Evolutionary conservation across 345 rosid species (phyloP).

Genomic region (Limnanthes douglasii): DNA sequence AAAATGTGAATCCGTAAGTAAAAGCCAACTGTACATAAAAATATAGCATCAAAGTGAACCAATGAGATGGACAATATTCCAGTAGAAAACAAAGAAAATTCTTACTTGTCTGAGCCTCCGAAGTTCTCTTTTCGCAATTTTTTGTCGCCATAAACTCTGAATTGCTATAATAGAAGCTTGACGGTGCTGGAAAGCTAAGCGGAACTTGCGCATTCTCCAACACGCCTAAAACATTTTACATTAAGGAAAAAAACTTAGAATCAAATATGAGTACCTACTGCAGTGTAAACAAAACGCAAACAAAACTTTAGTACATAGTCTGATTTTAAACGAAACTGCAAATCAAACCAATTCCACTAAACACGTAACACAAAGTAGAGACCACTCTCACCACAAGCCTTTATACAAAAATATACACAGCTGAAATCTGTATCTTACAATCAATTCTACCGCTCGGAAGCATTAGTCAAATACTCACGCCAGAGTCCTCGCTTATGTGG

Average conservation of each 20-base stretch:
- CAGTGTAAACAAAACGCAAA: neutral
- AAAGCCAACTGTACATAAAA: neutral
- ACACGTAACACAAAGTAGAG: no score
- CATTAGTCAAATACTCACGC: no score
- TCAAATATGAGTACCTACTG: neutral
- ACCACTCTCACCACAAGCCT: no score
- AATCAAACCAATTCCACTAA: no score
- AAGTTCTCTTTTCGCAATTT: constrained; percentile 69
- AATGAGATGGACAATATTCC: no score
- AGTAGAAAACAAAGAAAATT: constrained; percentile 6
- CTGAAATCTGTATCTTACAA: no score
- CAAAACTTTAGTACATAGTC: neutral
- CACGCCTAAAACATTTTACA: constrained; percentile 29
- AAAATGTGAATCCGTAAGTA: constrained; percentile 9
- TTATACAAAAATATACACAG: no score
- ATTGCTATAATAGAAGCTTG: constrained; percentile 57
- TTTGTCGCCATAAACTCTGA: constrained; percentile 86
- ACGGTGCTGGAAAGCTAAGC: constrained; percentile 35
- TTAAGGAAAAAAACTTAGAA: neutral
- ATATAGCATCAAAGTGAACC: neutral
- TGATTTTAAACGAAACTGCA: neutral
- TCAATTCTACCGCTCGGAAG: no score
- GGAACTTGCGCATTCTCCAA: constrained; percentile 71
- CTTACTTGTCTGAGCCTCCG: constrained; percentile 63
- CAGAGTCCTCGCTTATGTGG: constrained; percentile 8